Evolutionary conservation across 345 rosid species (phyloP), one percentile per base, ranked within the genome.

Genomic region (Acer saccharum): DNA sequence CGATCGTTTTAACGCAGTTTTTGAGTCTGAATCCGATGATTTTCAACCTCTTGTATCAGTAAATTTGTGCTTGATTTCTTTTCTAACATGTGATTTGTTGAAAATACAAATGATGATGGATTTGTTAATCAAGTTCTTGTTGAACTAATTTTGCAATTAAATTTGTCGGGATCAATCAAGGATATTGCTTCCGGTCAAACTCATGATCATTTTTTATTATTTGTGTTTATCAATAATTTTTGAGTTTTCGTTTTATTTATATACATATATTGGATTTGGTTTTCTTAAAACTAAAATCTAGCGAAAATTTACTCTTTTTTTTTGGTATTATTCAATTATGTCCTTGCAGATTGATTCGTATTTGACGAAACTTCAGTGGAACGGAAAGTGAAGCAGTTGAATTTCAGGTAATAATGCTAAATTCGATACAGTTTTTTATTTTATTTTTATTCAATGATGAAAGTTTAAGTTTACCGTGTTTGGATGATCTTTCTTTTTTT

Each of bases 281-380:
- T 77, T 48, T 69, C 6, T 70, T 39, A 0, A 10, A 7, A 60
- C 10, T 60, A 9, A 21, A 60, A 16, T 60, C 20, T 60, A 10
- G 2, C 10, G 27, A 21, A 60, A 18, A 60, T 60, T 20, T 16
- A 39, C 67, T 23, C 68, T 58, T 14, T 58, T 20, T 61, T 20
- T 32, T 32, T 32, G 35, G 2, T 27, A 43, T 32, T 10, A 25
- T n/a, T 6, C n/a, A 21, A 67, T 62, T 39, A 12, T 65, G 65
- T 25, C 48, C 61, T 65, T 85, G 68, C 73, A 68, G 80, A 67
- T 65, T 46, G 69, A 12, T 64, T 64, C 61, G 66, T 21, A 17
- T 10, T 10, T 54, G 7, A 17, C 48, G 62, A 77, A 72, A 80
- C 82, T 83, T 83, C 82, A 83, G 44, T 60, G 67, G 65, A 73